These are phyloP conservation scores for Antrodiella citrinella DNA, from an alignment of 768 basidiomycete species.

Conservation along the genomic window DNA sequence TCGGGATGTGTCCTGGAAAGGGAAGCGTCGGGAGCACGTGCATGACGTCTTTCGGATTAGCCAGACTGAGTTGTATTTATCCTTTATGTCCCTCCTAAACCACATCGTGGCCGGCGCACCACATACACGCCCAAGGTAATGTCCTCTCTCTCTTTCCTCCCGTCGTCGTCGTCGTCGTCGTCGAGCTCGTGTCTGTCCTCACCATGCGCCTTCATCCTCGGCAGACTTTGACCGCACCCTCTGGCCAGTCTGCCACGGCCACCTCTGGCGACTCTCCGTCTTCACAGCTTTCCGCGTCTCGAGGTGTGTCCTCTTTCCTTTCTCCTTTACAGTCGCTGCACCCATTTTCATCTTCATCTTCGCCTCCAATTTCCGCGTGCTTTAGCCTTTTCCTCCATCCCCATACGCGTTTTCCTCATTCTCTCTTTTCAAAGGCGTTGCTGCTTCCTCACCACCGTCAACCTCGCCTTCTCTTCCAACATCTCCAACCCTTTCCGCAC, in stretches of 20 bases:
- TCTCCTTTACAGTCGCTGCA: neutral
- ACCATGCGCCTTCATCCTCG: no score
- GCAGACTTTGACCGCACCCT: no score
- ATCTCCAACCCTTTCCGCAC: constrained; percentile 1
- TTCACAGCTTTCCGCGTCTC: neutral
- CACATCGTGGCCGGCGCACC: no score
- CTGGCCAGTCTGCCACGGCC: no score
- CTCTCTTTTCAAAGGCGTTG: neutral
- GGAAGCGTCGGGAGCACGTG: neutral
- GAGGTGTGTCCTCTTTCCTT: neutral
- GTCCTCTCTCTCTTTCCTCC: neutral
- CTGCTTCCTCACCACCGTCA: no score
- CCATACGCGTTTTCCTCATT: neutral
- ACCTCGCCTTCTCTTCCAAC: neutral
- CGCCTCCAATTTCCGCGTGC: neutral
- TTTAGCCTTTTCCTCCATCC: neutral
- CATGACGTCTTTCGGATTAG: no score
- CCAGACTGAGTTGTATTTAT: no score
- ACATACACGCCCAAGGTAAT: no score
- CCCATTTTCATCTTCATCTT: neutral
- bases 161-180: neutral
- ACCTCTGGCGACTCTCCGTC: no score
- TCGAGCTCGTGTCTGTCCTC: neutral
- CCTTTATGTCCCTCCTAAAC: no score
- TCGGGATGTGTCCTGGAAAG: neutral